Conservation (phyloP, 129 eudicot genomes). For the sunflower (Helianthus annuus) region DNA sequence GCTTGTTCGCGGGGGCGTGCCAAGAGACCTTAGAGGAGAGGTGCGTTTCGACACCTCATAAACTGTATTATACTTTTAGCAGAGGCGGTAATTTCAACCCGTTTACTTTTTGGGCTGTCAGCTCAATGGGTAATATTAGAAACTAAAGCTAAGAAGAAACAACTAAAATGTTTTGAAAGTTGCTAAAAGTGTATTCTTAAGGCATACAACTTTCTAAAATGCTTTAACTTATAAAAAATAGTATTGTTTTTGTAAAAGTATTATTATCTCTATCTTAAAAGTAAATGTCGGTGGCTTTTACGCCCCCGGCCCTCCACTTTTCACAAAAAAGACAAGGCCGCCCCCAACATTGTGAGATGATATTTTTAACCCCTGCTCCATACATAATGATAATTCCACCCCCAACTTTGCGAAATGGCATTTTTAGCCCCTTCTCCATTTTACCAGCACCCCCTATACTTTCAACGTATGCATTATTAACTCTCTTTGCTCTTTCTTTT, state of each 20-base stretch:
- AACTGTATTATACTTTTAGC: background rate
- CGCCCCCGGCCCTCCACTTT: too few relatives aligned
- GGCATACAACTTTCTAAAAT: background rate
- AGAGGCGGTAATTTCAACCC: background rate
- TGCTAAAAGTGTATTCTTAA: background rate
- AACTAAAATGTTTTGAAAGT: background rate
- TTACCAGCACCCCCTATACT: too few relatives aligned
- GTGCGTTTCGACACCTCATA: slow-evolving; percentile 29
- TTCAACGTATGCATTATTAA: too few relatives aligned
- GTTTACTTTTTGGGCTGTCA: background rate
- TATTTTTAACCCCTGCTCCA: too few relatives aligned
- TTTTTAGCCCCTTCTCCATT: too few relatives aligned
- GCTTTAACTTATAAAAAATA: background rate
- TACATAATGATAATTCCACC: too few relatives aligned
- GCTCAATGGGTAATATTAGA: background rate
- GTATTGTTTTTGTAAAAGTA: background rate
- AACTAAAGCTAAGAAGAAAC: background rate
- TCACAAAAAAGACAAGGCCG: too few relatives aligned
- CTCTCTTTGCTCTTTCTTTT: too few relatives aligned
- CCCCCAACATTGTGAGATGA: too few relatives aligned
- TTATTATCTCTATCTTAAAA: too few relatives aligned
- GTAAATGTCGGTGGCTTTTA: too few relatives aligned
- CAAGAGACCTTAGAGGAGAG: slow-evolving; percentile 93
- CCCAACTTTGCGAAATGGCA: too few relatives aligned
- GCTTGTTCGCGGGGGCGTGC: slow-evolving; percentile 95